These are phyloP conservation scores for Yamadazyma membranifaciens DNA, from an alignment of 1,139 yeast genomes.

Conservation along the genomic window DNA sequence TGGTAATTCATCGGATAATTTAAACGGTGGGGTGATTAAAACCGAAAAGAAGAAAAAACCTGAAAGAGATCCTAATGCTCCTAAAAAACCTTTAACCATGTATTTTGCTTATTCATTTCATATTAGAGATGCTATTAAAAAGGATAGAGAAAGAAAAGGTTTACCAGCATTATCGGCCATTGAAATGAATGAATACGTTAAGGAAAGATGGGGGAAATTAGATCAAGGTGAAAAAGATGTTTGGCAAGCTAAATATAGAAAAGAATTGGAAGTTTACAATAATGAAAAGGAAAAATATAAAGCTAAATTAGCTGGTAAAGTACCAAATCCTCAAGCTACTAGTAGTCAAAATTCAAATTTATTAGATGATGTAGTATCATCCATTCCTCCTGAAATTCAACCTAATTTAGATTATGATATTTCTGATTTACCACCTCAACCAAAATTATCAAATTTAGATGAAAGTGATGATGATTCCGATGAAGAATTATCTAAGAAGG, in stretches of 20 bases:
- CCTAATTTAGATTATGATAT: slow-evolving; percentile 8
- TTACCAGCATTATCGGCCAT: slow-evolving; percentile 65
- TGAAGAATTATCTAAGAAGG: slow-evolving; percentile 19
- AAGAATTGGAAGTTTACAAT: slow-evolving; percentile 63
- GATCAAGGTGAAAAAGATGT: slow-evolving; percentile 64
- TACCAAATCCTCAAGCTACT: not conserved
- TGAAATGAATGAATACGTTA: slow-evolving; percentile 75
- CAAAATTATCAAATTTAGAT: slow-evolving; percentile 17
- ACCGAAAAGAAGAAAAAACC: slow-evolving; percentile 48
- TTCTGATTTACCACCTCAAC: slow-evolving; percentile 8
- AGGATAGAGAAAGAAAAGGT: slow-evolving; percentile 60
- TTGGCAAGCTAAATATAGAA: slow-evolving; percentile 74
- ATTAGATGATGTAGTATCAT: not conserved
- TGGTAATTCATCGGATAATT: slow-evolving; percentile 13
- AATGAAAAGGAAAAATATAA: slow-evolving; percentile 63
- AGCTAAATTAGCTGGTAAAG: slow-evolving; percentile 13
- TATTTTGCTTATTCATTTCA: slow-evolving; percentile 76
- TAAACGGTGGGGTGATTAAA: slow-evolving; percentile 11
- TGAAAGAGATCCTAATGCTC: slow-evolving; percentile 58
- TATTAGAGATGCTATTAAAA: slow-evolving; percentile 60
- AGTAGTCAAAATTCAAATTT: not conserved
- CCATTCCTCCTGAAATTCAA: slow-evolving; percentile 5
- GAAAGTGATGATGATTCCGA: slow-evolving; percentile 15
- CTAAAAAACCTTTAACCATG: slow-evolving; percentile 70
- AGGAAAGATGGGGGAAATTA: slow-evolving; percentile 74